Base-by-base conservation (phyloP, 805 yeast genomes). In the Pichia exigua region DNA sequence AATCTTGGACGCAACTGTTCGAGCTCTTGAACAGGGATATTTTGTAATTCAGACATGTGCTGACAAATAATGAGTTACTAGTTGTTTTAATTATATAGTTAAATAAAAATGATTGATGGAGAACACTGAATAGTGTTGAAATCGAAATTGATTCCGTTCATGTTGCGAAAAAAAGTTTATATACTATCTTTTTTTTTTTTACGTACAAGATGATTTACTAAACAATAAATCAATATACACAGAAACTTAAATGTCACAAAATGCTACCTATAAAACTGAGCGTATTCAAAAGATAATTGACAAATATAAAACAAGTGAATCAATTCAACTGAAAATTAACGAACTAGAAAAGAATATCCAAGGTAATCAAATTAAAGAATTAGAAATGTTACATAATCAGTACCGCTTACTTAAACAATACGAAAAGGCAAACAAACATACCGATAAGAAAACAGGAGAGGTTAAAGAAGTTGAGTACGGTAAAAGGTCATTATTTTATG, bases 1-100 rank as follows among this genome's bases (percentile, higher is more conserved):
- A 83, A 65, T 42, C 87, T 70, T 59, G 83, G 74, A 53, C 90
- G 65, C 5, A 83, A 67, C 6, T 85, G 76, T 55, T 84, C 90
- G 11, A 84, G 66, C 1, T 84, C 77, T 47, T 78, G 79, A 0
- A 80, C 73, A 0, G 90, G 88, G 2, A 82, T 78, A 13, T 75
- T 77, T 32, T 57, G 54, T 43, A 58, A 62, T 17, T 52, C 52
- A 13, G 42, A 21, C 13, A 18, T 49, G 46, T n/a, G 41, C 20
- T 9, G 46, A 35, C 45, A 45, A 35, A 42, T 18, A 17, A 9
- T 15, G 32, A n/a, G 11, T 3, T 17, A 35, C 2, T n/a, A 35
- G 11, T n/a, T 17, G 20, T 2, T 35, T 24, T 24, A 24, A 24
- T 24, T 24, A 24, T 24, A 24, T 5, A 24, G 26, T 24, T 24